Base-by-base conservation (phyloP, 1,284 basidiomycete species). In the Ceratobasidium sp. region DNA sequence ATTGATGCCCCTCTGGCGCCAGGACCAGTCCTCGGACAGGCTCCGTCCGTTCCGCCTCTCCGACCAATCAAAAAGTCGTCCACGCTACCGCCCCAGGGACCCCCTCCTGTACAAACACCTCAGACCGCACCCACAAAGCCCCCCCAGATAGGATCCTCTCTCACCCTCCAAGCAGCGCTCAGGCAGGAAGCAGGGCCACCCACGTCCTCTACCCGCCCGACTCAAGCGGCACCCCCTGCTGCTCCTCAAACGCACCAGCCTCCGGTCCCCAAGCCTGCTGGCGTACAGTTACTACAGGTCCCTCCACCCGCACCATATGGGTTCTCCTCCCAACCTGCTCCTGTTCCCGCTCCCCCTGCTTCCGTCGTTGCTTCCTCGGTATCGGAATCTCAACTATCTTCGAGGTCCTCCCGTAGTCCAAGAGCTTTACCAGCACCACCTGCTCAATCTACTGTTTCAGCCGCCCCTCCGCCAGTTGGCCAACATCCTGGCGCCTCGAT, bases 241-340 rank as follows among this genome's bases (percentile, higher is more conserved):
- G 15, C 52, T 20, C 15, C 52, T 29, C 56, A 12, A 22, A 38
- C 57, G n/a, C 29, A 40, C n/a, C n/a, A n/a, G 15, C 32, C 56
- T 29, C 20, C 25, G 17, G 25, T 58, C 43, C 22, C 42, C 34
- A 43, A 43, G 22, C 45, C 42, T 5, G 32, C 29, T 13, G 31
- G 42, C 4, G 17, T 34, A 17, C 56, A 58, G n/a, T 31, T 60
- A n/a, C 20, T 62, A 49, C 45, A 32, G 35, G 58, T 62, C 20
- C 58, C 58, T 47, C 58, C 42, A 10, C 15, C 43, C n/a, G 4
- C 58, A 49, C 58, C 20, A 13, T 57, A 62, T 34, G 43, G 58
- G 13, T 49, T 49, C 32, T 27, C 27, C 43, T 42, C 27, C 4
- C 55, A 32, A 20, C 32, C 40, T 32, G 43, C 34, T 12, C 20